Base-by-base conservation (phyloP, 2,329 filamentous ascomycete species). In the Teratosphaeria epicoccoides region DNA sequence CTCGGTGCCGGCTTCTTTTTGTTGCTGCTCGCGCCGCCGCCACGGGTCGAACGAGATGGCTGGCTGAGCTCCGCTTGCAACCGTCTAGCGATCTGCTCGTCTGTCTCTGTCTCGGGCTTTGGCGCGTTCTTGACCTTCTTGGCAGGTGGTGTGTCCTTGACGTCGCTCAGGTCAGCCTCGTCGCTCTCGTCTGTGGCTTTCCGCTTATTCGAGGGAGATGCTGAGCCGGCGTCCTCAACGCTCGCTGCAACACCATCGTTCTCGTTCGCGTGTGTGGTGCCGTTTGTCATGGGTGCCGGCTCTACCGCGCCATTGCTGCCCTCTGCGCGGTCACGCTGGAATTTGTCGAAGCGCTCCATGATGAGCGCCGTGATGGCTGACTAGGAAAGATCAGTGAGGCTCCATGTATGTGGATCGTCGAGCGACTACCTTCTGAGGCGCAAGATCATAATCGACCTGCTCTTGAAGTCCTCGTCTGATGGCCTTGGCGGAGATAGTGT, bases 51-150 rank as follows among this genome's bases (percentile, higher is more conserved):
- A 43, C 81, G 76, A 2, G 73, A 74, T 14, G 81, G 77, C 69
- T 97, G 95, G 6, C 23, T 24, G 72, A 96, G 88, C 68, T 97
- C 87, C 0, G 89, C 91, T 70, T 98, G 93, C 29, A 98, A 76
- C 67, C 85, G 82, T 14, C 89, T 89, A 1, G 93, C 93, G 55
- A 91, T 81, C 44, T 85, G 82, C 28, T 91, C 93, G 69, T 98
- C 93, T 57, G 95, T 88, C 26, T 98, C 93, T 57, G 95, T 88
- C 59, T 80, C 73, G 24, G 81, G 77, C 43, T 80, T 78, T 65
- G 83, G 83, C 59, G 72, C 73, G 63, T 73, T 75, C 54, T 61
- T 63, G 12, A 49, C 55, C 45, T 63, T 63, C 55, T 63, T 63
- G 12, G 59, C 55, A 1, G 73, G 71, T 24, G 73, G 73, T 3